Conservation (phyloP, 176 grass and related monocot genomes). For the Lolium rigidum region DNA sequence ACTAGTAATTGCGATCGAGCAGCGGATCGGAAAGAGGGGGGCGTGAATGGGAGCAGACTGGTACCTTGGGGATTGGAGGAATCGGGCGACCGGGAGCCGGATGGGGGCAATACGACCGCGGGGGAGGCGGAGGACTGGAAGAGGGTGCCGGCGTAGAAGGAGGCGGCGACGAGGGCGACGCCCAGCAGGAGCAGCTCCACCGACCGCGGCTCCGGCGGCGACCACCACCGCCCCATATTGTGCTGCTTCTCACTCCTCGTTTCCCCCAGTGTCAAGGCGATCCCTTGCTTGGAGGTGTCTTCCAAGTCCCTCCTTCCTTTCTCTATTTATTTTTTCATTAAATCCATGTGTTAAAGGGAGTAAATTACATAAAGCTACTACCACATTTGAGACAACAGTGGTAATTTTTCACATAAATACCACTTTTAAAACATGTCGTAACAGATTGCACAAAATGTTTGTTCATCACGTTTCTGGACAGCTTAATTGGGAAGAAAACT, state of each 20-base stretch:
- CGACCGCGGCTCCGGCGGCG: slow-evolving; percentile 60
- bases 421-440: too few species aligned
- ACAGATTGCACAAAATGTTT: too few species aligned
- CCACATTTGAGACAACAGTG: too few species aligned
- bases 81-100: slow-evolving; percentile 16
- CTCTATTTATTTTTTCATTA: background rate
- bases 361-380: too few species aligned
- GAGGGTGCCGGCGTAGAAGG: slow-evolving; percentile 86
- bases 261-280: slow-evolving; percentile 2
- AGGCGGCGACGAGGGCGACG: slow-evolving; percentile 61
- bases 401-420: too few species aligned
- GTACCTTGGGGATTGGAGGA: slow-evolving; percentile 33
- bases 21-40: background rate
- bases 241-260: slow-evolving; percentile 24
- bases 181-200: slow-evolving; percentile 60
- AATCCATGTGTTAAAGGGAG: background rate
- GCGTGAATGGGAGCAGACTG: background rate
- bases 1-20: slow-evolving; percentile 3
- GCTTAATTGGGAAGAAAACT: background rate
- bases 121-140: slow-evolving; percentile 58
- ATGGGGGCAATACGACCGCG: slow-evolving; percentile 19
- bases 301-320: background rate
- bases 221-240: slow-evolving; percentile 49
- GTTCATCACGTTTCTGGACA: too few species aligned
- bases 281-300: slow-evolving; percentile 12